Base-by-base conservation (phyloP, 2,329 filamentous ascomycete species). In the Mariannaea sp. region DNA sequence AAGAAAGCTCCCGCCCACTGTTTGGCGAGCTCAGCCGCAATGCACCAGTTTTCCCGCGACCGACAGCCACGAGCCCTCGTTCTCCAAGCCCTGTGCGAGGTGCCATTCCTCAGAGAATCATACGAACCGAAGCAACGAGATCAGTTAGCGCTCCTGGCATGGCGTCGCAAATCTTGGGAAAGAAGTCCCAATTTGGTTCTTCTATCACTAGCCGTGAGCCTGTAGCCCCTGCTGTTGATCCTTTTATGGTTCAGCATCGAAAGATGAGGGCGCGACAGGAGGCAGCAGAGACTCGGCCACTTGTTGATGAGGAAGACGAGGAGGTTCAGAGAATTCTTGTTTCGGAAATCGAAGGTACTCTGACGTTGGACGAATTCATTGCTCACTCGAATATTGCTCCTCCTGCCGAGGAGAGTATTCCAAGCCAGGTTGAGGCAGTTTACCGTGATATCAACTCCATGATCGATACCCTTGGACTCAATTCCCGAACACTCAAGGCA, bases 391-490 rank as follows among this genome's bases (percentile, higher is more conserved):
- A 84, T 55, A 77, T 80, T 33, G 76, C 75, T 5, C 74, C 79
- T 4, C 76, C 78, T 12, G 79, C 79, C 12, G 75, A 77, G 46
- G 80, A 85, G 49, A 84, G 78, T 39, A 77, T 87, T 26, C 80
- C 84, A 4, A 78, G 80, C 7, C 84, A 87, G 60, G 83, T 85
- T 17, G 85, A 88, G 65, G 80, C 83, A 14, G 77, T 88, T 1
- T 94, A 90, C 69, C 82, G 88, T 38, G 90, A 93, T 65, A 89
- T 93, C 68, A 93, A 94, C 70, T 89, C 89, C 10, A 99, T 97
- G 94, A 86, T 99, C 36, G 91, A 97, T 65, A 93, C 90, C 0
- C 76, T 97, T 33, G 93, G 93, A 8, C 81, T 97, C 43, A 97
- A 97, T 68, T 85, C 78, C 9, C 78, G 82, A 13, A 85, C 89